These are phyloP conservation scores for Monosporascus sp. DNA, from an alignment of 2,329 filamentous ascomycete genomes.

Conservation along the genomic window DNA sequence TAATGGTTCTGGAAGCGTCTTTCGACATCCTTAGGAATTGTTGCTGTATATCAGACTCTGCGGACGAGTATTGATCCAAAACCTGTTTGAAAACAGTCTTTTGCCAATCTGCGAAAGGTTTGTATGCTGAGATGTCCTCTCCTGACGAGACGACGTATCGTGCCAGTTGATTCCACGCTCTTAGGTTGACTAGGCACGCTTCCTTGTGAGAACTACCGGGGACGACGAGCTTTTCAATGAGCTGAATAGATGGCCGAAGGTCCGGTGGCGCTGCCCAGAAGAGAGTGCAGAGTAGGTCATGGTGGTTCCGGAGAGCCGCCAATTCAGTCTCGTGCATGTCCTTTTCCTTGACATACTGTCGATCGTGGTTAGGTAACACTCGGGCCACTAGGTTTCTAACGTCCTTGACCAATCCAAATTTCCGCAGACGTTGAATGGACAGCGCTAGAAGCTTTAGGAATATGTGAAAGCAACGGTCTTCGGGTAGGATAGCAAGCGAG, in stretches of 20 bases:
- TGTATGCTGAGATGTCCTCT: constrained; percentile 35
- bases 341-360: constrained; percentile 59
- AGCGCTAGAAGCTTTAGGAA: constrained; percentile 60
- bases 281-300: constrained; percentile 61
- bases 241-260: constrained; percentile 45
- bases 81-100: constrained; percentile 52
- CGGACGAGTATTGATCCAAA: constrained; percentile 51
- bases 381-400: constrained; percentile 57
- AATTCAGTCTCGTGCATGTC: constrained; percentile 54
- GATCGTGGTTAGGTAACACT: constrained; percentile 59
- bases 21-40: constrained; percentile 47
- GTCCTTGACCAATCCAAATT: constrained; percentile 46
- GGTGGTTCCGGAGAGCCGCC: constrained; percentile 61
- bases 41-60: constrained; percentile 49
- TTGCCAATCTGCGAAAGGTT: constrained; percentile 51
- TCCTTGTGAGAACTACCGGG: constrained; percentile 60
- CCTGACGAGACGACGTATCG: constrained; percentile 49
- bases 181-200: constrained; percentile 58
- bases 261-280: constrained; percentile 58
- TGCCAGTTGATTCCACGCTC: constrained; percentile 58
- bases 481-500: constrained; percentile 42
- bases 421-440: constrained; percentile 46
- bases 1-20: constrained; percentile 30
- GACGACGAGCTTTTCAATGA: constrained; percentile 54
- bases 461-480: constrained; percentile 61